Base-by-base conservation (phyloP, 306 rosid genomes). In the Cyclanthera cordifolia region DNA sequence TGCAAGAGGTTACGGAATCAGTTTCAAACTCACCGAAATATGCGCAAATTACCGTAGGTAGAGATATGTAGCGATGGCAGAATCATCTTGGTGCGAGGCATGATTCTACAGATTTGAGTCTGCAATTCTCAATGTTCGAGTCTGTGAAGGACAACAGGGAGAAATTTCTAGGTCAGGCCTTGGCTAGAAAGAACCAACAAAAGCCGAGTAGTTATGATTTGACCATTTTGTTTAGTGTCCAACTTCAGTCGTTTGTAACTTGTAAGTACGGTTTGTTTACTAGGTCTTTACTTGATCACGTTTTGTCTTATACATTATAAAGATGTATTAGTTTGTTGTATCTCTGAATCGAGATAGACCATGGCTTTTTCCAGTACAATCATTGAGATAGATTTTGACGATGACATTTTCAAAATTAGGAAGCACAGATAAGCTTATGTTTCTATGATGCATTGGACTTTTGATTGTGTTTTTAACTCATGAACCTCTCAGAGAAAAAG, bases 31-130 rank as follows among this genome's bases (percentile, higher is more conserved):
- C 76, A 37, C 63, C 67, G 21, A 68, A 74, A 72, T 61, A 60
- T 75, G 66, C 37, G 53, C 82, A 64, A 61, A 68, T 55, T 69
- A 78, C 1, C n/a, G n/a, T n/a, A n/a, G n/a, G n/a, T n/a, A n/a
- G n/a, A n/a, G n/a, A n/a, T n/a, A n/a, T n/a, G n/a, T n/a, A n/a
- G n/a, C n/a, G n/a, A n/a, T n/a, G n/a, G n/a, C n/a, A n/a, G n/a
- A n/a, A n/a, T n/a, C n/a, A n/a, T n/a, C n/a, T n/a, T n/a, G n/a
- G n/a, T n/a, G n/a, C n/a, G n/a, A n/a, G n/a, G n/a, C n/a, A n/a
- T n/a, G n/a, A n/a, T n/a, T n/a, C n/a, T n/a, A n/a, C n/a, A 89
- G 88, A 79, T 85, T 86, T 25, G 97, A 91, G 81, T 89, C 97
- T 71, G 74, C 84, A 37, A 91, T 91, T 69, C 91, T 78, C 25